Base-by-base conservation (phyloP, 75 land plant genomes). In the Selaginella tamariscina region DNA sequence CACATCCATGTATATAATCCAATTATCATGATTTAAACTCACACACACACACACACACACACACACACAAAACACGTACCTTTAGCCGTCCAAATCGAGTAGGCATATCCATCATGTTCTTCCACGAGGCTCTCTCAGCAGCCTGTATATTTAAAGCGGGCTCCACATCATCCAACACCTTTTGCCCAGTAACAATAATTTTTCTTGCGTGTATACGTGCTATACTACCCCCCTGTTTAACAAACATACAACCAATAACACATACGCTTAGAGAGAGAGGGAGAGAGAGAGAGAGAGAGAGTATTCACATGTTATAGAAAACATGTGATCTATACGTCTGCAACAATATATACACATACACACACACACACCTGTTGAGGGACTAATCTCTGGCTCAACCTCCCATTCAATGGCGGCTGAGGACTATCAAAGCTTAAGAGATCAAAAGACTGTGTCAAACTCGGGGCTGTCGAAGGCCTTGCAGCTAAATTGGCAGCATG, bases 201-300 rank as follows among this genome's bases (percentile, higher is more conserved):
- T 85, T 76, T 73, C 82, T 89, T 26, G 98, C 98, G 77, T 94
- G 96, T 49, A 94, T 75, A 44, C 73, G 81, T 24, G 79, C 73
- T 15, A 15, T 39, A 39, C 11, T 15, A 39, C 11, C 49, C 5
- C 11, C 49, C n/a, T n/a, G n/a, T n/a, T n/a, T n/a, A n/a, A n/a
- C n/a, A n/a, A n/a, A n/a, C n/a, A n/a, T n/a, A n/a, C n/a, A n/a
- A n/a, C n/a, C n/a, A n/a, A n/a, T n/a, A n/a, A n/a, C n/a, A n/a
- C n/a, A n/a, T n/a, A n/a, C n/a, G n/a, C n/a, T n/a, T n/a, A n/a
- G n/a, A n/a, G n/a, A n/a, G n/a, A n/a, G n/a, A n/a, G n/a, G n/a
- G n/a, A n/a, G n/a, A n/a, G n/a, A n/a, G n/a, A n/a, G n/a, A n/a
- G n/a, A n/a, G n/a, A n/a, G n/a, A n/a, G n/a, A n/a, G n/a, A n/a